phyloP scores from a whole-genome alignment of 768 basidiomycete genomes.

The Hypholoma sublateritium region DNA sequence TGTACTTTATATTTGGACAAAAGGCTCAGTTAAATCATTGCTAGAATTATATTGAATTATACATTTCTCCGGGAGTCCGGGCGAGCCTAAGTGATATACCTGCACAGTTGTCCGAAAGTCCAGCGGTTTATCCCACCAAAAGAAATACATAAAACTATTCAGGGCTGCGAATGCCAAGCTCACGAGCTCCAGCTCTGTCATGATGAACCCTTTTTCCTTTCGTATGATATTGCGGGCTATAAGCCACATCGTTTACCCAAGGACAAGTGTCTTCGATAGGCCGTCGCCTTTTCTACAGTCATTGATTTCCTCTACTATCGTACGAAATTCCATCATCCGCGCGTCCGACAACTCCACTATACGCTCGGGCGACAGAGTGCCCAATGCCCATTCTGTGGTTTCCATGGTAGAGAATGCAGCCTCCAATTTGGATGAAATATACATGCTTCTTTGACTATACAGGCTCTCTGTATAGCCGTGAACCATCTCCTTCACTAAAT shows the following conservation, averaged over 20 bases:
- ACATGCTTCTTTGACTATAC: neutral
- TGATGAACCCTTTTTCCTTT: neutral
- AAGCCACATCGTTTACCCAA: neutral
- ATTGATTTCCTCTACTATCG: neutral
- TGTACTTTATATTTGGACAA: no score
- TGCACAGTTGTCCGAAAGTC: neutral
- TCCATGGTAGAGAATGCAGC: neutral
- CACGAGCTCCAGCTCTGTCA: constrained; percentile 1
- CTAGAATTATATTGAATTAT: neutral
- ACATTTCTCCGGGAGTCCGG: constrained; percentile 1
- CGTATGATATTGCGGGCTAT: neutral
- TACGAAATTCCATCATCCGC: neutral
- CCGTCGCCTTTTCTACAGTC: constrained; percentile 1
- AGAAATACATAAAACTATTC: constrained; percentile 5
- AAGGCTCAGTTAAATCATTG: neutral
- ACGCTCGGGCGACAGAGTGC: neutral
- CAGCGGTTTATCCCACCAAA: constrained; percentile 6
- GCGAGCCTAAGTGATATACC: neutral
- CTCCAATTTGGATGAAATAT: constrained; percentile 4
- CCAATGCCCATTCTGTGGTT: neutral
- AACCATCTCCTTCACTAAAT: no score
- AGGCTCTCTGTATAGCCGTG: neutral
- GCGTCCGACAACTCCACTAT: neutral
- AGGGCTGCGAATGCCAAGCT: neutral
- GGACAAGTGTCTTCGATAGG: neutral